A percentile compares a stretch with the other conserved stretches of the same genome.
Conservation (phyloP, 2,329 filamentous ascomycete species). For the Beauveria scarabaeidicola region DNA sequence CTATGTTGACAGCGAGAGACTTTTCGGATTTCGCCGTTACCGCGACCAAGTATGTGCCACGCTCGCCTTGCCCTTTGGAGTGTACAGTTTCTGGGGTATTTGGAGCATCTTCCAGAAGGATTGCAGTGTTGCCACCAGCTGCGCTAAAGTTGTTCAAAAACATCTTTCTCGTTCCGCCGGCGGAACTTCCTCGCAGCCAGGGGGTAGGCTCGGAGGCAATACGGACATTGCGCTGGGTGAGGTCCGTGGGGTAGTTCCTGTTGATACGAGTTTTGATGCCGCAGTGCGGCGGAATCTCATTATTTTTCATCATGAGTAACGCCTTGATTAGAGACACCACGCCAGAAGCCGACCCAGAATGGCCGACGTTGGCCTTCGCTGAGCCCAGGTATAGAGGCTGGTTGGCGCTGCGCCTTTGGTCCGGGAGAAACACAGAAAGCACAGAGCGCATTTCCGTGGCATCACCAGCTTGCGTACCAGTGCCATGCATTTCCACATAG, state of each 20-base stretch:
- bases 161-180: constrained; percentile 35
- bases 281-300: constrained; percentile 54
- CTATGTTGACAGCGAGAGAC: neutral
- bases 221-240: constrained; percentile 48
- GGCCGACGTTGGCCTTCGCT: constrained; percentile 56
- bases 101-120: constrained; percentile 56
- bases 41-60: constrained; percentile 42
- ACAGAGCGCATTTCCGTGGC: constrained; percentile 75
- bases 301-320: constrained; percentile 55
- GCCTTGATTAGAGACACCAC: constrained; percentile 56
- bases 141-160: constrained; percentile 65
- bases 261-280: constrained; percentile 60
- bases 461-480: constrained; percentile 79
- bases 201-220: constrained; percentile 47
- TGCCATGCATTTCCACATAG: constrained; percentile 87
- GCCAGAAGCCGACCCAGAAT: constrained; percentile 54
- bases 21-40: constrained; percentile 35
- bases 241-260: constrained; percentile 47
- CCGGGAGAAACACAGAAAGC: constrained; percentile 43
- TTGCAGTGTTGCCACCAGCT: constrained; percentile 61
- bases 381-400: constrained; percentile 53
- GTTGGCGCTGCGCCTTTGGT: constrained; percentile 33
- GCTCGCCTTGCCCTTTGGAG: constrained; percentile 34
- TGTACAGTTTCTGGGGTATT: constrained; percentile 30
- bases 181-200: constrained; percentile 30